These are phyloP conservation scores for Solanum hybrid DNA, from an alignment of 305 asterid genomes.

Conservation along the genomic window DNA sequence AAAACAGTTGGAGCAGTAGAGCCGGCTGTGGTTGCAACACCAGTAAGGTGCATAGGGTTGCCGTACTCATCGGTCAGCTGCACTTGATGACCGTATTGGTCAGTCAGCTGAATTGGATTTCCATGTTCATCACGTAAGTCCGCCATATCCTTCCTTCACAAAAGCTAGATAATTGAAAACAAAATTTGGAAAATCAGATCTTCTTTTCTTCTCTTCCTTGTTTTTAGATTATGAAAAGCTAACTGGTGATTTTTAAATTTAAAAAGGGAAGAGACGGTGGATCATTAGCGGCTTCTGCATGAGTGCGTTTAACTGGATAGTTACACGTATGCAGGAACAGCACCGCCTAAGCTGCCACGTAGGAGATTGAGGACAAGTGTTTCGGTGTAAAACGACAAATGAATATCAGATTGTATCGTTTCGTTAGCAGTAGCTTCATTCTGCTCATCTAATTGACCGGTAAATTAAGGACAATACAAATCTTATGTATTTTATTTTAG, in stretches of 20 bases:
- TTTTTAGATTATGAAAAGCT: neutral
- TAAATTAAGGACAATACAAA: neutral
- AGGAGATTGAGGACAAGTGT: conserved; percentile 17
- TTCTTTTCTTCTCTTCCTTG: neutral
- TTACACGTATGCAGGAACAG: conserved; percentile 24
- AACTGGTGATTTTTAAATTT: neutral
- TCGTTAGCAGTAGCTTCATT: neutral
- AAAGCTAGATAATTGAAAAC: neutral
- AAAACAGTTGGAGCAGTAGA: neutral
- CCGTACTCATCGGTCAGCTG: conserved; percentile 69
- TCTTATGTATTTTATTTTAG: too few relatives aligned
- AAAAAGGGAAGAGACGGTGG: conserved; percentile 16
- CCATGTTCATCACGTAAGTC: conserved; percentile 66
- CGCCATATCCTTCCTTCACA: neutral
- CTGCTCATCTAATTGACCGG: neutral
- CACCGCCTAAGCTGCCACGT: conserved; percentile 22
- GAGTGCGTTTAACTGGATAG: conserved; percentile 10
- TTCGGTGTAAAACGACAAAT: neutral
- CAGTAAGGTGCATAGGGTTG: conserved; percentile 63
- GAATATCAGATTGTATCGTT: neutral
- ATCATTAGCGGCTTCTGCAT: conserved; percentile 34
- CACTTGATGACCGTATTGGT: conserved; percentile 62
- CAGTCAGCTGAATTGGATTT: conserved; percentile 73
- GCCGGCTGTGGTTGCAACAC: conserved; percentile 44
- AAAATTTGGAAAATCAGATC: neutral